Evolutionary conservation across 2,329 filamentous ascomycete species (phyloP).

Genomic region (Colletotrichum sp.): DNA sequence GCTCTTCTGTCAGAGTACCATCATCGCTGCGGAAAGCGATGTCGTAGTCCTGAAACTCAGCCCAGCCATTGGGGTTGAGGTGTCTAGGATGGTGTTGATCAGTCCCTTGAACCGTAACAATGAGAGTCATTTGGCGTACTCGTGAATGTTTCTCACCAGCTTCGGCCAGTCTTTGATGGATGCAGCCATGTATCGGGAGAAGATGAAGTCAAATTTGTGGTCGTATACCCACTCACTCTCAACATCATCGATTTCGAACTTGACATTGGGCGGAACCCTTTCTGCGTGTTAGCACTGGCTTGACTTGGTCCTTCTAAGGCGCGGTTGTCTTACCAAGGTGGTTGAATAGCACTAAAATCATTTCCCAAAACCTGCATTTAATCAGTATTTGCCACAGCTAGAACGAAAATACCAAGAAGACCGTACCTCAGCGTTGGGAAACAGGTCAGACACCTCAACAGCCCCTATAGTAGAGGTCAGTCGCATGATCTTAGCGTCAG

Average conservation of each 20-base stretch:
- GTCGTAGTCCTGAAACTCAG: slow-evolving; percentile 25
- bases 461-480: slow-evolving; percentile 25
- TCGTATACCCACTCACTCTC: slow-evolving; percentile 30
- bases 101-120: background rate
- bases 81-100: slow-evolving; percentile 25
- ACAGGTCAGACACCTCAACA: slow-evolving; percentile 42
- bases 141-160: slow-evolving; percentile 26
- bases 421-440: background rate
- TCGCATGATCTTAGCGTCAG: background rate
- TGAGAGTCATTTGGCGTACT: slow-evolving; percentile 17
- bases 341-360: slow-evolving; percentile 35
- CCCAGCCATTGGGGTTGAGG: slow-evolving; percentile 23
- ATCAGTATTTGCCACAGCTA: background rate
- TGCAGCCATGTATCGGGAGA: slow-evolving; percentile 36
- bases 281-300: background rate
- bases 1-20: slow-evolving; percentile 26
- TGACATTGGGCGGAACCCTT: slow-evolving; percentile 36
- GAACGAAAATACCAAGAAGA: slow-evolving; percentile 33
- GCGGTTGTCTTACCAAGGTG: slow-evolving; percentile 23
- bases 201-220: slow-evolving; percentile 39
- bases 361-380: slow-evolving; percentile 28
- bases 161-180: slow-evolving; percentile 36
- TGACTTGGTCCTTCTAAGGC: no score
- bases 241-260: slow-evolving; percentile 40
- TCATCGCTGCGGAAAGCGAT: slow-evolving; percentile 30